Base-by-base conservation (phyloP, 768 basidiomycete species). In the Suillus luteus region DNA sequence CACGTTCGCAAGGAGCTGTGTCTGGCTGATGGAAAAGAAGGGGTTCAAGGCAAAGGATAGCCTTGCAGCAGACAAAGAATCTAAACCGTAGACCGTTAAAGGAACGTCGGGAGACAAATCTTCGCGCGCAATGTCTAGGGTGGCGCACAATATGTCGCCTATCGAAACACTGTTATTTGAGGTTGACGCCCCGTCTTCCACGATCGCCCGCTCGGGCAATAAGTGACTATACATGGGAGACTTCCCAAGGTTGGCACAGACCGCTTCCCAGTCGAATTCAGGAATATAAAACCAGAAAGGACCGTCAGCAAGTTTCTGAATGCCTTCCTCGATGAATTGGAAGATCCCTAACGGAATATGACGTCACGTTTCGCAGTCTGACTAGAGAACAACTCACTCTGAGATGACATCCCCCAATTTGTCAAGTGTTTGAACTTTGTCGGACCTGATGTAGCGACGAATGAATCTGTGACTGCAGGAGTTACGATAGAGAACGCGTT, bases 21-120 rank as follows among this genome's bases (percentile, higher is more conserved):
- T 35, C 33, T 54, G 52, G 33, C 52, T 54, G 33, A 54, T 54
- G 9, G 52, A 11, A 11, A 54, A 54, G 2, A 54, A 19, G 0
- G 74, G 68, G 10, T 71, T 71, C 44, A 81, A 72, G 1, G 72
- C 71, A 59, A 71, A 72, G 5, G 80, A 76, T 12, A 80, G 65
- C n/a, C 73, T 72, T 6, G 75, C 75, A 15, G 80, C 80, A 11
- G 76, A 72, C 7, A 81, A 72, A 2, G 80, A 81, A 65, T 81
- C 80, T 19, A 81, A 69, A 10, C 81, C 81, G 48, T 81, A 81
- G 2, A 76, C 70, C 1, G 78, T 79, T 55, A 82, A 70, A 2
- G 81, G 80, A 7, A 79, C 73, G 14, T 80, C 74, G 1, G 66
- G 58, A 7, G 72, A 72, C 54, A 82, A 75, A 40, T 80, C 79